Evolutionary conservation across 352 stramenopile genomes (phyloP).

Genomic region (Phytophthora cryptogea): DNA sequence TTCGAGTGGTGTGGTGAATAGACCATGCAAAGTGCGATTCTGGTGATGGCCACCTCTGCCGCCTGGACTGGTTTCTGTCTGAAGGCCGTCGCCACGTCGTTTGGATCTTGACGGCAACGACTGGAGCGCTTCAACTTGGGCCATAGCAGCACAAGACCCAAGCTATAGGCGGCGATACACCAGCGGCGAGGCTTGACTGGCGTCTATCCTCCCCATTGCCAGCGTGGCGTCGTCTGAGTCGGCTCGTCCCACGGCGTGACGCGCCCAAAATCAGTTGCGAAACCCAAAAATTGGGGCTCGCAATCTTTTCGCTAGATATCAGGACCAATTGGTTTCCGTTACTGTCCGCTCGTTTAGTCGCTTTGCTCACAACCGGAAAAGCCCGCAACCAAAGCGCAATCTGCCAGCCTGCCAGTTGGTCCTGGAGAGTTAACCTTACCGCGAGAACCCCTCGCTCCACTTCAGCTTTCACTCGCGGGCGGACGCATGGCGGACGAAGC

Average conservation of each 20-base stretch:
- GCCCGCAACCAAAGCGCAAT: neutral
- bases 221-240: neutral
- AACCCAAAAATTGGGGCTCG: slow-evolving; percentile 17
- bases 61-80: neutral
- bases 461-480: slow-evolving; percentile 2
- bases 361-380: slow-evolving; percentile 1
- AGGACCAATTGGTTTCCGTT: slow-evolving; percentile 7
- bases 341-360: neutral
- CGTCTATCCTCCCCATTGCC: neutral
- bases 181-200: neutral
- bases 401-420: neutral
- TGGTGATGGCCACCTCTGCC: too few relatives aligned
- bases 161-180: too few relatives aligned
- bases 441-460: slow-evolving; percentile 6
- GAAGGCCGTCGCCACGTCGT: neutral
- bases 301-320: slow-evolving; percentile 22
- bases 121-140: neutral
- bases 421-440: slow-evolving; percentile 11
- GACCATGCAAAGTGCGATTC: neutral
- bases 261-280: slow-evolving; percentile 24
- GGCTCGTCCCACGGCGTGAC: slow-evolving; percentile 7
- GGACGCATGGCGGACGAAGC: slow-evolving; percentile 36
- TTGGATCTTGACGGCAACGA: neutral
- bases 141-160: too few relatives aligned
- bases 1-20: slow-evolving; percentile 1